These are phyloP conservation scores for Amauroascus verrucosus DNA, from an alignment of 2,329 filamentous ascomycete species.

Conservation along the genomic window DNA sequence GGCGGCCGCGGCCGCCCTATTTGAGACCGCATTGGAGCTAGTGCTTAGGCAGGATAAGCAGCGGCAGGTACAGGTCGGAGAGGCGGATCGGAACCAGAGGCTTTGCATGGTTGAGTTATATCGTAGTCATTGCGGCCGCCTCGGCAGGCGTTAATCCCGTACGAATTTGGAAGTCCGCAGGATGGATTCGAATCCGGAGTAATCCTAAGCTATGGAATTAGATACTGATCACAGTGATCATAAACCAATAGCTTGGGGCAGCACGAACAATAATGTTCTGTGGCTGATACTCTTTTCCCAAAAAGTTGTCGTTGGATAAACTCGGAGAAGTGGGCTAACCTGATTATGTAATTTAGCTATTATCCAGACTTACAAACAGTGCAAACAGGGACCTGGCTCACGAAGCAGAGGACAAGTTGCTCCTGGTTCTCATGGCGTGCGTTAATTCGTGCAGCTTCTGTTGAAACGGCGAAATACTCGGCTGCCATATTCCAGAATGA, in stretches of 20 bases:
- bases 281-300: neutral
- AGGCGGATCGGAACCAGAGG: slow-evolving; percentile 35
- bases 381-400: slow-evolving; percentile 24
- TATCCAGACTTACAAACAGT: slow-evolving; percentile 26
- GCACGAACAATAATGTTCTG: neutral
- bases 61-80: slow-evolving; percentile 30
- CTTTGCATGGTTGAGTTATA: slow-evolving; percentile 32
- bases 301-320: neutral
- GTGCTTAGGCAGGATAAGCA: slow-evolving; percentile 35
- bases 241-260: neutral
- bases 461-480: neutral
- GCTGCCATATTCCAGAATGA: slow-evolving; percentile 1
- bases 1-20: slow-evolving; percentile 28
- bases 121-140: neutral
- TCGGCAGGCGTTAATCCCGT: neutral
- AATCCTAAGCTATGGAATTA: neutral
- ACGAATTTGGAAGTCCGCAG: neutral
- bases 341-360: neutral
- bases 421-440: neutral
- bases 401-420: neutral
- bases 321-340: neutral
- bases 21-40: slow-evolving; percentile 26
- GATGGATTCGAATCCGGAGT: neutral
- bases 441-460: neutral
- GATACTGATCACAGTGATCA: neutral